Percentiles rank a stretch among this genome's conserved stretches.
Evolutionary conservation across 2,329 filamentous ascomycete genomes (phyloP).

Genomic region (Penicillium psychrosexuale): DNA sequence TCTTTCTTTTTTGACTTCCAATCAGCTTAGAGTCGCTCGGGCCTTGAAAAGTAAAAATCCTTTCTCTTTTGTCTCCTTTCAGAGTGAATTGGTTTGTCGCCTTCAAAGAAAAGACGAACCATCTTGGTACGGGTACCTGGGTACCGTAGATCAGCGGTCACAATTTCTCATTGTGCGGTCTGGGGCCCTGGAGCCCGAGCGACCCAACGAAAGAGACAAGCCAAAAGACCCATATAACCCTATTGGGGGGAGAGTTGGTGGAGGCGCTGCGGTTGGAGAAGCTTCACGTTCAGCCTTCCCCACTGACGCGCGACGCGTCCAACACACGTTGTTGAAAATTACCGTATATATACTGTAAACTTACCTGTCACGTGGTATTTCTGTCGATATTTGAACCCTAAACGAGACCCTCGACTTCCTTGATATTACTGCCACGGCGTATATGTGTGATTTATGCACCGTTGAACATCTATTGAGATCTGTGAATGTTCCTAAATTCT

Average conservation of each 20-base stretch:
- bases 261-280: slow-evolving; percentile 2
- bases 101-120: not conserved
- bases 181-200: not conserved
- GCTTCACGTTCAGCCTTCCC: slow-evolving; percentile 4
- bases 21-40: not conserved
- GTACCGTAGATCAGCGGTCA: slow-evolving; percentile 6
- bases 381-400: not conserved
- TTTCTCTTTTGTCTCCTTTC: not conserved
- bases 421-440: too few species aligned
- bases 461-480: not conserved
- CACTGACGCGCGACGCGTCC: slow-evolving; percentile 6
- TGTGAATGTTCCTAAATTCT: not conserved
- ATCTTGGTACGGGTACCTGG: not conserved
- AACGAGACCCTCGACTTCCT: not conserved
- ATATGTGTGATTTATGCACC: not conserved
- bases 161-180: slow-evolving; percentile 15
- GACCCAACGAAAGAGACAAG: not conserved
- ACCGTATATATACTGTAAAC: not conserved
- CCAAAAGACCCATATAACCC: slow-evolving; percentile 4
- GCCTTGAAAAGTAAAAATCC: not conserved
- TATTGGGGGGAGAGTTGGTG: not conserved
- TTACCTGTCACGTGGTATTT: not conserved
- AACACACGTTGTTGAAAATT: slow-evolving; percentile 1
- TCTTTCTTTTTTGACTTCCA: not conserved
- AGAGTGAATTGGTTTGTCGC: slow-evolving; percentile 2